Conservation (phyloP, 768 basidiomycete genomes). For the Podaxis mareebaensis region DNA sequence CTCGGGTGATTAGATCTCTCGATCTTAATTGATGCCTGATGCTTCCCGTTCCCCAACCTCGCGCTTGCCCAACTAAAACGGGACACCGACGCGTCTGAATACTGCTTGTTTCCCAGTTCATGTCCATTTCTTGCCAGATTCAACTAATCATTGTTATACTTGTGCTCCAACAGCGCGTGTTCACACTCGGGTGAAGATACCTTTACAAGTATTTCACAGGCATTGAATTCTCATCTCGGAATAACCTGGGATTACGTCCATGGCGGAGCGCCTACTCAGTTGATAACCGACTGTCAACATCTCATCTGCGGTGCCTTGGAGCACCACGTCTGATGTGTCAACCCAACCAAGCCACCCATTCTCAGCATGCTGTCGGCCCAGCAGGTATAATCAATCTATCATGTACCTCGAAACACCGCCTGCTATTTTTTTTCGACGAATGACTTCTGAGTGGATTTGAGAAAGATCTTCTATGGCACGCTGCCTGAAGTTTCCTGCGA, state of each 20-base stretch:
- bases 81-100: constrained; percentile 2
- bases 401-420: neutral
- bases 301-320: constrained; percentile 12
- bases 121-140: constrained; percentile 1
- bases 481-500: neutral
- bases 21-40: constrained; percentile 4
- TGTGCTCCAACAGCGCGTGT: neutral
- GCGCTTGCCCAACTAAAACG: constrained; percentile 1
- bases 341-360: neutral
- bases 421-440: neutral
- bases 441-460: neutral
- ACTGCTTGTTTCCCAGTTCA: neutral
- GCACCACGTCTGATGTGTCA: constrained; percentile 4
- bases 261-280: constrained; percentile 1
- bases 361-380: neutral
- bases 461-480: neutral
- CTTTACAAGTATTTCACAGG: neutral
- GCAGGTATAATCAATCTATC: neutral
- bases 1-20: neutral
- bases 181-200: neutral
- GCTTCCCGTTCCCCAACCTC: neutral
- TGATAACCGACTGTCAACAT: constrained; percentile 1
- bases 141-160: neutral
- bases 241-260: neutral
- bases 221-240: neutral